Percentiles rank a stretch among this genome's conserved stretches.
Evolutionary conservation across 768 basidiomycete species (phyloP).

Genomic region (Sarcodon aspratus): DNA sequence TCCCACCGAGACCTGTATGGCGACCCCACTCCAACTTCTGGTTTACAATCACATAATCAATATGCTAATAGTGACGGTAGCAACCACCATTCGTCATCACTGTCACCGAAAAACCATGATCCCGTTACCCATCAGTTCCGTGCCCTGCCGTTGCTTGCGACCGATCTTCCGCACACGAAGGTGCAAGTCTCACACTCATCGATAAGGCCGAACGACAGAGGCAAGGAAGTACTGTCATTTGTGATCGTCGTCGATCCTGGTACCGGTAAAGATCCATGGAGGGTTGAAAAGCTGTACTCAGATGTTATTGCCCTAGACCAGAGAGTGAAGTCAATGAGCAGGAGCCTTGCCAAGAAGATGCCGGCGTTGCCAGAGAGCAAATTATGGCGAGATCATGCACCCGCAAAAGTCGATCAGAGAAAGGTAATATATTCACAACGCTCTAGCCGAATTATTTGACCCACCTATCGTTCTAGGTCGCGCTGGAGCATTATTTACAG

Average conservation of each 20-base stretch:
- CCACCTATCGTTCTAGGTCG: conserved; percentile 29
- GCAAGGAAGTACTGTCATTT: conserved; percentile 89
- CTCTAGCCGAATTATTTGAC: background rate
- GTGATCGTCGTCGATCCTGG: conserved; percentile 67
- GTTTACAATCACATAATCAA: background rate
- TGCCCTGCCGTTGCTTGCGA: conserved; percentile 55
- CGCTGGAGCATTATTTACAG: conserved; percentile 81
- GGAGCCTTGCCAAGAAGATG: conserved; percentile 68
- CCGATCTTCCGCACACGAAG: conserved; percentile 64
- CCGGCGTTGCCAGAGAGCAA: conserved; percentile 79
- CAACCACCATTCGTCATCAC: conserved; percentile 5
- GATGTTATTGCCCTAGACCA: conserved; percentile 87
- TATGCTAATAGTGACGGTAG: background rate
- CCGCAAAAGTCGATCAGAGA: conserved; percentile 91
- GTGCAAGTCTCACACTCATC: conserved; percentile 70
- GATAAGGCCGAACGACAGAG: conserved; percentile 80
- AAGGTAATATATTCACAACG: conserved; percentile 49
- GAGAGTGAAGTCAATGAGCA: conserved; percentile 52
- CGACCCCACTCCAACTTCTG: conserved; percentile 9
- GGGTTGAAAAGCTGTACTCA: conserved; percentile 87
- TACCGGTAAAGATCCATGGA: conserved; percentile 62
- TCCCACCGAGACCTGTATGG: conserved; percentile 3
- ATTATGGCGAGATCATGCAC: conserved; percentile 95
- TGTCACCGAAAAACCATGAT: conserved; percentile 1
- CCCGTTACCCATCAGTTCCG: conserved; percentile 36